Evolutionary conservation across 139 green algal species (phyloP).

Genomic region (Spirogloea muscicola): DNA sequence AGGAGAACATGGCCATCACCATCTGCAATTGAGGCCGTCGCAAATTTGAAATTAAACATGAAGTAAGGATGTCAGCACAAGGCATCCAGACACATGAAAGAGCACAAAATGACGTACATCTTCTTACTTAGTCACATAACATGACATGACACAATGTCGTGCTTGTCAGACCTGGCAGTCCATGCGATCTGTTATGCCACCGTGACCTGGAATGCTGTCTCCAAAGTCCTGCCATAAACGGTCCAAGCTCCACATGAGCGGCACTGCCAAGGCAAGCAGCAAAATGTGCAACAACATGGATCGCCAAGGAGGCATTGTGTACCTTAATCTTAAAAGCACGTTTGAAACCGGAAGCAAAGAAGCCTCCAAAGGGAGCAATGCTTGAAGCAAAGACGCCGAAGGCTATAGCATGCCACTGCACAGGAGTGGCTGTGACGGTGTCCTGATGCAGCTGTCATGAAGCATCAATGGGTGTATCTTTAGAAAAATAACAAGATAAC

Average conservation of each 20-base stretch:
- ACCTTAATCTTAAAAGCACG: slow-evolving; percentile 94
- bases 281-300: too few species aligned
- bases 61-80: not conserved
- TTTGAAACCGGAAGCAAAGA: slow-evolving; percentile 98
- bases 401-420: slow-evolving; percentile 71
- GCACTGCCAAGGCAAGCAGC: too few species aligned
- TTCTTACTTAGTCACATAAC: too few species aligned
- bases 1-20: slow-evolving; percentile 93
- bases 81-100: not conserved
- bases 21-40: too few species aligned
- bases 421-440: slow-evolving; percentile 47
- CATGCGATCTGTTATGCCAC: slow-evolving; percentile 95
- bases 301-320: too few species aligned
- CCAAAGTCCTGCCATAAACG: slow-evolving; percentile 95
- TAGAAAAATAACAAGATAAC: too few species aligned
- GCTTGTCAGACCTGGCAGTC: slow-evolving; percentile 98
- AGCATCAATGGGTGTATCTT: too few species aligned
- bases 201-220: slow-evolving; percentile 94
- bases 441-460: too few species aligned
- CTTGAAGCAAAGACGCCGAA: slow-evolving; percentile 88
- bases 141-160: too few species aligned
- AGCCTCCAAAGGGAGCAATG: slow-evolving; percentile 95
- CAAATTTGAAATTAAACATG: slow-evolving; percentile 20
- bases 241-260: too few species aligned
- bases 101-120: too few species aligned